Evolutionary conservation across 192 early-diverging fungal species (phyloP), one percentile per base, ranked within the genome.

Genomic region (Coemansia sp.): DNA sequence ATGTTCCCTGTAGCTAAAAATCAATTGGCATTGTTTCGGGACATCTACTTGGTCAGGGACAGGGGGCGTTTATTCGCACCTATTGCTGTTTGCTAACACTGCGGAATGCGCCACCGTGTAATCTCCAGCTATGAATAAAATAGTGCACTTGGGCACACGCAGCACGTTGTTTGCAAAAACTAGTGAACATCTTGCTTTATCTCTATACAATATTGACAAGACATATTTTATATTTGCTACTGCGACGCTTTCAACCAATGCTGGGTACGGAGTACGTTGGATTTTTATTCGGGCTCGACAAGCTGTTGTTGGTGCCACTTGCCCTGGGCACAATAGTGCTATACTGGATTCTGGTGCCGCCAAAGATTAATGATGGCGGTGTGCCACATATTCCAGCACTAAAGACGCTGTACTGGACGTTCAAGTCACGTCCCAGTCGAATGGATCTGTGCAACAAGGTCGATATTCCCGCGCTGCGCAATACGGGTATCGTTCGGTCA

Each of bases 361-460:
- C 75, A 47, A 69, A 43, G 27, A 41, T 65, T 41, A 78, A 73
- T 53, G 76, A 79, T 29, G 76, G 76, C 18, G 76, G 76, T 9
- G 76, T 79, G 18, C 66, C 64, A 16, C 67, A 79, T 29, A 73
- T 79, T 9, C 57, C 76, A 1, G 76, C 71, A 2, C 59, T 61
- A 23, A 79, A 79, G 48, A 73, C 76, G 51, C 60, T 79, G 23
- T 73, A 70, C 54, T 79, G 76, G 76, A 79, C 71, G 47, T 73
- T 79, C 48, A 73, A 79, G 35, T 49, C 62, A 18, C 62, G 47
- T 26, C 70, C 71, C 2, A 73, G 71, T 61, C 66, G 76, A 1
- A 57, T 66, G 35, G 71, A 73, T 59, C 38, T 79, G 38, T 73
- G 70, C 61, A 63, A 69, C 48, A 65, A 61, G 13, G 66, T 79